Evolutionary conservation across 192 early-diverging fungal species (phyloP), one percentile per base, ranked within the genome.

Genomic region (Backusella tarrabulga): DNA sequence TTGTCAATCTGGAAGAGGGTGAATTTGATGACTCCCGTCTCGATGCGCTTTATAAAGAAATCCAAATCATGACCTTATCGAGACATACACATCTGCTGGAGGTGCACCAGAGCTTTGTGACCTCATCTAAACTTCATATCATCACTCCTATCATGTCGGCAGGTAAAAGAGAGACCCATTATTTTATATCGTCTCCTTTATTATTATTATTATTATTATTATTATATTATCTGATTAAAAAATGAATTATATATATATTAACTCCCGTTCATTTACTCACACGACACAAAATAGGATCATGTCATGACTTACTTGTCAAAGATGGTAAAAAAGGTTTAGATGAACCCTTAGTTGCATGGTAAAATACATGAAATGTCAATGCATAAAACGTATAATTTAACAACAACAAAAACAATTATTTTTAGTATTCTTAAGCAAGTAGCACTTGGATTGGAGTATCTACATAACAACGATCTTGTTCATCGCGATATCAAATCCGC

Each of bases 401-500:
- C 46, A 14, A 32, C 32, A 32, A 32, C 32, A 32, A 32, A 32
- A 32, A 32, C 46, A 38, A 40, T 38, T 42, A 38, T 72, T 42
- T 72, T 3, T 71, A 82, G 80, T 38, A 82, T 82, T 4, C 4
- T 82, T 1, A 77, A 76, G 26, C 80, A 82, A 35, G 77, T 85
- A 1, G 75, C 90, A 11, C 86, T 89, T 67, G 92, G 91, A 1
- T 70, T 93, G 15, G 90, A 89, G 9, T 93, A 93, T 76, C 80
- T 93, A 34, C 92, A 93, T 81, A 77, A 80, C 35, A 88, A 88
- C 73, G 88, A 85, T 11, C 63, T 92, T 35, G 89, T 93, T 52
- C 92, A 93, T 77, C 87, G 92, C 5, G 92, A 93, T 73, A 84
- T 93, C 44, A 93, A 93, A 78, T 89, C 90, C 4, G 91, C 90